Evolutionary conservation across 345 rosid genomes (phyloP).

Genomic region (Euphorbia pulcherrima): DNA sequence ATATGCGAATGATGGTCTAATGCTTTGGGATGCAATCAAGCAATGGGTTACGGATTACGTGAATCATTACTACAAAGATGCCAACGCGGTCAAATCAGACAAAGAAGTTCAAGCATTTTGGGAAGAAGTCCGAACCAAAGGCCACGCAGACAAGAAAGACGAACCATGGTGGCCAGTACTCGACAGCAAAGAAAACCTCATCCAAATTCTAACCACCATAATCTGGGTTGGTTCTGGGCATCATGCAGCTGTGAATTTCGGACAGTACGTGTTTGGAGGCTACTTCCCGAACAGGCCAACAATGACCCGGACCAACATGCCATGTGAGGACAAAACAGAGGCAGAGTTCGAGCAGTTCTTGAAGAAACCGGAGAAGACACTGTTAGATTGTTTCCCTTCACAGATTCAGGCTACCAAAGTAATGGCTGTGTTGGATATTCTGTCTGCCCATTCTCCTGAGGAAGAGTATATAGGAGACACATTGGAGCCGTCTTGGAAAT

Average conservation of each 20-base stretch:
- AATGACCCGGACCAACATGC: constrained; percentile 31
- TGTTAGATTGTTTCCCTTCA: constrained; percentile 37
- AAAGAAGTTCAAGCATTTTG: constrained; percentile 41
- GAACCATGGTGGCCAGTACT: constrained; percentile 24
- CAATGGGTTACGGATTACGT: constrained; percentile 29
- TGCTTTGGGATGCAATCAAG: constrained; percentile 29
- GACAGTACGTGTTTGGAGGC: constrained; percentile 34
- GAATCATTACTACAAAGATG: constrained; percentile 23
- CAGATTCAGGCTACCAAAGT: constrained; percentile 40
- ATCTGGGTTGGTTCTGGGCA: constrained; percentile 42
- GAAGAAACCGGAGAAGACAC: constrained; percentile 28
- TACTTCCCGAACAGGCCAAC: constrained; percentile 44
- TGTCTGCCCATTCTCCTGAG: constrained; percentile 22
- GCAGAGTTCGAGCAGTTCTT: constrained; percentile 29
- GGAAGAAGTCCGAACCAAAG: constrained; percentile 30
- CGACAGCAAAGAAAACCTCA: background rate
- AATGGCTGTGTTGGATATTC: constrained; percentile 16
- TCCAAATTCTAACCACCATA: constrained; percentile 15
- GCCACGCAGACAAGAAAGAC: constrained; percentile 20
- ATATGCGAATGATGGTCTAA: constrained; percentile 32
- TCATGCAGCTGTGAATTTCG: constrained; percentile 49
- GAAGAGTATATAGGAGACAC: constrained; percentile 21
- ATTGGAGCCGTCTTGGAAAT: constrained; percentile 17
- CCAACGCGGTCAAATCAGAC: constrained; percentile 18
- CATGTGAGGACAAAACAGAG: constrained; percentile 25